phyloP scores from a whole-genome alignment of 1,284 basidiomycete species.

The Cystobasidium sp. region DNA sequence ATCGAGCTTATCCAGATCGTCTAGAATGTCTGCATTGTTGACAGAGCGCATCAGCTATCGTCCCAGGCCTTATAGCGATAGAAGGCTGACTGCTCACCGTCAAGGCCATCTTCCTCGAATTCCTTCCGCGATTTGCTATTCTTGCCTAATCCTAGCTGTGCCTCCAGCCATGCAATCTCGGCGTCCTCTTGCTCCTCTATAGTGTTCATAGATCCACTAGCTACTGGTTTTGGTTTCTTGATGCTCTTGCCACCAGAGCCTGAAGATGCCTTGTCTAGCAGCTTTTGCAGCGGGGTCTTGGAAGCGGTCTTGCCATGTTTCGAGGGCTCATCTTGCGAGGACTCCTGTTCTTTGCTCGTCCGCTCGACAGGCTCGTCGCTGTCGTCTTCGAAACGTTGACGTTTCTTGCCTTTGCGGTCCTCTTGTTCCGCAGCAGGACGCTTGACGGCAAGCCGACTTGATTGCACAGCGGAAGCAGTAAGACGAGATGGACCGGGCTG shows the following conservation, averaged over 20 bases:
- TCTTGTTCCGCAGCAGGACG: slow-evolving; percentile 52
- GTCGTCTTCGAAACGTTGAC: slow-evolving; percentile 5
- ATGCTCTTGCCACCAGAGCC: slow-evolving; percentile 51
- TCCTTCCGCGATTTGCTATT: slow-evolving; percentile 60
- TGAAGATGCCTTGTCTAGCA: slow-evolving; percentile 49
- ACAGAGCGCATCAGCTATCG: not conserved
- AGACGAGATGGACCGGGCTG: slow-evolving; percentile 24
- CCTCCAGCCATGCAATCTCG: slow-evolving; percentile 77
- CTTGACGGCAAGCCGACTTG: slow-evolving; percentile 51
- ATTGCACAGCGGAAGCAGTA: slow-evolving; percentile 13
- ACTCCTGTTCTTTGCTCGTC: not conserved
- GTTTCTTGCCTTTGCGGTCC: slow-evolving; percentile 48
- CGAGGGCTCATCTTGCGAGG: not conserved
- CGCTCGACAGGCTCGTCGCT: not conserved
- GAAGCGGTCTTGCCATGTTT: slow-evolving; percentile 26
- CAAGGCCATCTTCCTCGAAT: slow-evolving; percentile 62
- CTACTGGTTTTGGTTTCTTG: slow-evolving; percentile 47
- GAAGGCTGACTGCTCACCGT: slow-evolving; percentile 62
- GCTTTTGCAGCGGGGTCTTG: slow-evolving; percentile 47
- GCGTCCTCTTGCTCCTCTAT: slow-evolving; percentile 70
- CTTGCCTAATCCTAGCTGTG: slow-evolving; percentile 65
- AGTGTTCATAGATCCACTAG: slow-evolving; percentile 54
- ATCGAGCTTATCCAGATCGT: slow-evolving; percentile 64
- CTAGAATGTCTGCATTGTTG: slow-evolving; percentile 48
- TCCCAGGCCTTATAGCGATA: not conserved